Percentiles rank a stretch among this genome's conserved stretches.
phyloP scores from a whole-genome alignment of 139 green algal genomes.

The Chlamydomonas sp. region DNA sequence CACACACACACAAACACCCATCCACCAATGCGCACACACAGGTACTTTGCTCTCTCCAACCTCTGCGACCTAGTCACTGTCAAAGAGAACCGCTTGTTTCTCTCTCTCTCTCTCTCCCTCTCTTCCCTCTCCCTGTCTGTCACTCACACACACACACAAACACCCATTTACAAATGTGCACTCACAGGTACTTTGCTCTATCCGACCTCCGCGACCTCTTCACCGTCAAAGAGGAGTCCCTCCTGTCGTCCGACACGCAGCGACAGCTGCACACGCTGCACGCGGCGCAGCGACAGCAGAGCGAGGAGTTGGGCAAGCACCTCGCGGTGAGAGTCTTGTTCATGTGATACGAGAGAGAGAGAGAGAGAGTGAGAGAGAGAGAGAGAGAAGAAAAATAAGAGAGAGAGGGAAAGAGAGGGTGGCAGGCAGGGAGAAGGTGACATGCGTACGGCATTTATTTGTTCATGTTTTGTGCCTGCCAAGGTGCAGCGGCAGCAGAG shows the following conservation, averaged over 20 bases:
- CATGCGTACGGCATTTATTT: not conserved
- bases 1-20: conserved; percentile 57
- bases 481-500: conserved; percentile 37
- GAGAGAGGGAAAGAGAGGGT: too few species aligned
- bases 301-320: conserved; percentile 35
- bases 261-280: conserved; percentile 61
- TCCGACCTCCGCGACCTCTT: conserved; percentile 77
- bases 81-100: not conserved
- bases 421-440: not conserved
- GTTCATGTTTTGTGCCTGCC: conserved; percentile 2
- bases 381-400: too few species aligned
- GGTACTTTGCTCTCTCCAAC: too few species aligned
- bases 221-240: conserved; percentile 40
- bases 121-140: not conserved
- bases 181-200: conserved; percentile 42
- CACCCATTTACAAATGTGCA: too few species aligned
- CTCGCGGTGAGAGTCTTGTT: too few species aligned
- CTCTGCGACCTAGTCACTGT: conserved; percentile 25
- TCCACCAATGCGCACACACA: too few species aligned
- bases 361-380: too few species aligned
- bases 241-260: conserved; percentile 55
- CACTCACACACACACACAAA: too few species aligned
- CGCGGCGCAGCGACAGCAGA: conserved; percentile 37
- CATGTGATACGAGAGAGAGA: too few species aligned
- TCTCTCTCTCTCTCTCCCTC: not conserved